Conservation (phyloP, 345 rosid species). For the Orychophragmus violaceus region DNA sequence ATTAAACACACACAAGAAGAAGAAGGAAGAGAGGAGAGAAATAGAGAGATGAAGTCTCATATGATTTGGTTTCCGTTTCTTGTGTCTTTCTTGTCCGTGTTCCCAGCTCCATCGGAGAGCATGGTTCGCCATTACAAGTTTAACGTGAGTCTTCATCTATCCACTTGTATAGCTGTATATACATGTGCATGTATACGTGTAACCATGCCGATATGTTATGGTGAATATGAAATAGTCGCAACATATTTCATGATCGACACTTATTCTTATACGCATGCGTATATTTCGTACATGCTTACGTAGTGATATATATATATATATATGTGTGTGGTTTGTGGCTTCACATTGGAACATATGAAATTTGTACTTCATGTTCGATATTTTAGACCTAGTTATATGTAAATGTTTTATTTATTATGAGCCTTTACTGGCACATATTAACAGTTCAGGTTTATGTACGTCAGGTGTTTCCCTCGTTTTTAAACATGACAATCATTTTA, state of each 20-base stretch:
- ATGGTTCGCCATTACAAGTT: constrained; percentile 66
- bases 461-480: neutral
- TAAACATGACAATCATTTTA: neutral
- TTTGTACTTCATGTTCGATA: neutral
- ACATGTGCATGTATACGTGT: neutral
- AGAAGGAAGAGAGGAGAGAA: neutral
- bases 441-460: neutral
- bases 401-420: neutral
- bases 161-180: neutral
- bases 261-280: neutral
- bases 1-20: neutral
- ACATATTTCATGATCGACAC: neutral
- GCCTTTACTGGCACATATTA: neutral
- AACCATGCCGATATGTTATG: neutral
- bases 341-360: neutral
- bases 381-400: neutral
- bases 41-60: constrained; percentile 12
- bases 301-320: neutral
- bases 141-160: constrained; percentile 42
- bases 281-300: neutral
- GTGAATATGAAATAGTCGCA: neutral
- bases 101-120: constrained; percentile 45
- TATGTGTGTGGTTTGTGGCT: neutral
- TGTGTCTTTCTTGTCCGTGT: constrained; percentile 33
- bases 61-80: constrained; percentile 39